A percentile compares a stretch with the other conserved stretches of the same genome.
Conservation (phyloP, 2,329 filamentous ascomycete genomes). For the Cordyceps cicadae region DNA sequence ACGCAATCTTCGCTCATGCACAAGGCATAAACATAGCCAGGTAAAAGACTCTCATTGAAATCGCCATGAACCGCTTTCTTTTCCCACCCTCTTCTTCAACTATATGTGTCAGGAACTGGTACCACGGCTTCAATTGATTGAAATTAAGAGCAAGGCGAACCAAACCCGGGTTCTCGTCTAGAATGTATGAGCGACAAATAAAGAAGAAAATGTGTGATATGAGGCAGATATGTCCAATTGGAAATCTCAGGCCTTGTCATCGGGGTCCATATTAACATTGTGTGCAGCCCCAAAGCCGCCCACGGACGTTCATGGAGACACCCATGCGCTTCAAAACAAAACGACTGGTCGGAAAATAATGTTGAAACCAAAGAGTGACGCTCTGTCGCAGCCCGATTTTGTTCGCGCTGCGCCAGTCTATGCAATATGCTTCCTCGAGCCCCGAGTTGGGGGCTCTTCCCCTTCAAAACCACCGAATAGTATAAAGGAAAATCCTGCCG, state of each 20-base stretch:
- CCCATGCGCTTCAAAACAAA: background rate
- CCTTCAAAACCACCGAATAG: background rate
- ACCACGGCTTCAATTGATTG: constrained; percentile 13
- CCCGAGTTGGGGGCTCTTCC: background rate
- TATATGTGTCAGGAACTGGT: constrained; percentile 26
- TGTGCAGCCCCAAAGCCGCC: background rate
- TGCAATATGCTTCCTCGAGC: constrained; percentile 7
- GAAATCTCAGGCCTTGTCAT: constrained; percentile 18
- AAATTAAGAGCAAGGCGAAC: constrained; percentile 19
- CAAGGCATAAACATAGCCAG: background rate
- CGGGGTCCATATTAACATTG: constrained; percentile 8
- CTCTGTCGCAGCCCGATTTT: constrained; percentile 12
- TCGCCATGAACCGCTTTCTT: background rate
- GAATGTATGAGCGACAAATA: constrained; percentile 24
- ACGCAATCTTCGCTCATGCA: background rate
- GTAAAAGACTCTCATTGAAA: background rate
- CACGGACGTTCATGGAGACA: background rate
- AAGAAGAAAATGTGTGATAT: constrained; percentile 20
- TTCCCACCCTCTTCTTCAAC: constrained; percentile 15
- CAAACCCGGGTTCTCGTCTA: constrained; percentile 25
- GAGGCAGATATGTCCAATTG: constrained; percentile 26
- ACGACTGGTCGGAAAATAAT: background rate
- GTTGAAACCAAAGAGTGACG: constrained; percentile 14
- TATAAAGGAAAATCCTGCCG: background rate
- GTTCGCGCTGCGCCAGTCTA: constrained; percentile 12